Evolutionary conservation across 495 filamentous ascomycete genomes (phyloP).

Genomic region (Hyaloscypha finlandica): DNA sequence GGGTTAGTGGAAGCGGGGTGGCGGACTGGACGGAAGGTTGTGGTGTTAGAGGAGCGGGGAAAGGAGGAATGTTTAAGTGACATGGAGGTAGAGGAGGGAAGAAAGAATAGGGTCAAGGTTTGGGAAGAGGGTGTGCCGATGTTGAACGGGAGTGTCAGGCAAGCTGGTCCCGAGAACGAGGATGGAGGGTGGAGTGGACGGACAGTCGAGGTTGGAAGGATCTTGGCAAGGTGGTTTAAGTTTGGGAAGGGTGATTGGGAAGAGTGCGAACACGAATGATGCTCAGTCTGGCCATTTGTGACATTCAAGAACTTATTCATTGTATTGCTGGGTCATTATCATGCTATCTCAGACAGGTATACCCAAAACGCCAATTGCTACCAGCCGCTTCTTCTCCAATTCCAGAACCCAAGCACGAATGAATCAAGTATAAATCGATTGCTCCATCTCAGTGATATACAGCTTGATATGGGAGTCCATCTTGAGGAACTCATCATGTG

Average conservation of each 20-base stretch:
- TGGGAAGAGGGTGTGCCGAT: constrained; percentile 59
- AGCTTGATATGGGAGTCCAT: constrained; percentile 95
- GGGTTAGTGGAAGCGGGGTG: constrained; percentile 64
- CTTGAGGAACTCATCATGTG: constrained; percentile 92
- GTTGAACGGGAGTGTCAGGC: constrained; percentile 59
- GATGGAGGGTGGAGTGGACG: constrained; percentile 65
- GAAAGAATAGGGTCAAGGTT: constrained; percentile 12
- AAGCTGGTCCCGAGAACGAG: constrained; percentile 45
- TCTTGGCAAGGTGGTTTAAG: constrained; percentile 72
- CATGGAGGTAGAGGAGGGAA: constrained; percentile 26
- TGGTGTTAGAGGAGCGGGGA: constrained; percentile 32
- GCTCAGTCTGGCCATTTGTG: background rate
- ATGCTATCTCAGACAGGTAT: constrained; percentile 32
- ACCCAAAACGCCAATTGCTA: constrained; percentile 30
- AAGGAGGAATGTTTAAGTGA: constrained; percentile 38
- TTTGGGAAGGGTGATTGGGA: constrained; percentile 28
- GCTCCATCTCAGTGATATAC: constrained; percentile 99
- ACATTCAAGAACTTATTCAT: background rate
- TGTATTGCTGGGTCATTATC: constrained; percentile 28
- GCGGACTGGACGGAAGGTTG: constrained; percentile 29
- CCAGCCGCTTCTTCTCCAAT: background rate
- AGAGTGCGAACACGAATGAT: background rate
- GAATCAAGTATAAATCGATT: constrained; percentile 62
- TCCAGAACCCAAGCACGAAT: constrained; percentile 16
- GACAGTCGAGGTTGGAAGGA: constrained; percentile 62